These are phyloP conservation scores for Cercospora sojina DNA, from an alignment of 2,329 filamentous ascomycete genomes.

Conservation along the genomic window DNA sequence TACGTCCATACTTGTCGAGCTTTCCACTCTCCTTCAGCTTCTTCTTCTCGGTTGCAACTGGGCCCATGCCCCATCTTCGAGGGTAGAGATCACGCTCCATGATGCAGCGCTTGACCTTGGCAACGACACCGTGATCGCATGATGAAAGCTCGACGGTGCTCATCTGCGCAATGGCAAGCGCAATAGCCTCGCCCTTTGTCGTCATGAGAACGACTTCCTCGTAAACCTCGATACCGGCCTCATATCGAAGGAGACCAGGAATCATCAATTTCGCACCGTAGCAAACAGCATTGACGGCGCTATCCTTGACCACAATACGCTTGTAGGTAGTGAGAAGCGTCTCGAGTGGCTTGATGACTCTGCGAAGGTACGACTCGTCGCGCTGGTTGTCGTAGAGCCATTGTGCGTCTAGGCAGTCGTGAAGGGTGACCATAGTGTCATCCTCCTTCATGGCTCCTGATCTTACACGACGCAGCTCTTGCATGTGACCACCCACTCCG, in stretches of 20 bases:
- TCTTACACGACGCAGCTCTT: constrained; percentile 91
- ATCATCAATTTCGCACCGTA: constrained; percentile 99
- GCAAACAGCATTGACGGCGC: constrained; percentile 93
- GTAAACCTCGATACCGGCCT: constrained; percentile 85
- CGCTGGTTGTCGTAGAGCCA: constrained; percentile 94
- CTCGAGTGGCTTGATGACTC: constrained; percentile 89
- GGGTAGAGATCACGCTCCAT: constrained; percentile 99
- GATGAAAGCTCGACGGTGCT: constrained; percentile 95
- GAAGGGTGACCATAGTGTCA: constrained; percentile 84
- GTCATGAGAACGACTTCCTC: constrained; percentile 98
- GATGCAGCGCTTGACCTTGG: constrained; percentile 98
- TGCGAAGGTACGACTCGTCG: constrained; percentile 88
- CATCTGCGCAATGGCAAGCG: constrained; percentile 95
- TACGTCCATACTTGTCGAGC: constrained; percentile 92
- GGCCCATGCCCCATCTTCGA: constrained; percentile 91
- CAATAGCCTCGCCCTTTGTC: constrained; percentile 98
- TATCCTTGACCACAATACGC: constrained; percentile 96
- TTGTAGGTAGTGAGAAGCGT: constrained; percentile 91
- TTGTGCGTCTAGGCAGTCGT: constrained; percentile 94
- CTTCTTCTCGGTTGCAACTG: constrained; percentile 95
- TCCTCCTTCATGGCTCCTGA: constrained; percentile 94
- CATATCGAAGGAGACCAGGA: constrained; percentile 89
- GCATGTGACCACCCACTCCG: constrained; percentile 94
- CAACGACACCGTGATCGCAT: constrained; percentile 95
- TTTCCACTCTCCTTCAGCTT: constrained; percentile 98